phyloP scores from a whole-genome alignment of 495 filamentous ascomycete species.

The Aspergillus affinis region DNA sequence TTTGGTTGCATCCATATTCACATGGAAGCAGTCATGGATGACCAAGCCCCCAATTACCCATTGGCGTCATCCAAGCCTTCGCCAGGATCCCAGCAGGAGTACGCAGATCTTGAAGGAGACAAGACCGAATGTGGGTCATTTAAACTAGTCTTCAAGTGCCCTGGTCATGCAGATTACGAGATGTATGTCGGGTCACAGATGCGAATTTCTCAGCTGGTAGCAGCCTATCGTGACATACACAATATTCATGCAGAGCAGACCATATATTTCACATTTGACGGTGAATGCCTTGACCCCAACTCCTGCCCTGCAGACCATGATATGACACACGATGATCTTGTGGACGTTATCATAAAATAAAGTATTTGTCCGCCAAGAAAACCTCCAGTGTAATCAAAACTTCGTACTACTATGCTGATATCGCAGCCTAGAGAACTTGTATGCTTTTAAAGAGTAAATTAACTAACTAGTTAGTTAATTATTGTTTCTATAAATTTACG shows the following conservation, averaged over 20 bases:
- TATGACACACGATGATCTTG: conserved; percentile 71
- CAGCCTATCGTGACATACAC: conserved; percentile 49
- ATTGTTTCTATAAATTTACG: no score
- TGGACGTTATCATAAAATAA: conserved; percentile 70
- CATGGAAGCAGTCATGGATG: conserved; percentile 72
- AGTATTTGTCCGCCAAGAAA: neutral
- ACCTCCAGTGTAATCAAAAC: no score
- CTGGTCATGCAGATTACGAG: conserved; percentile 54
- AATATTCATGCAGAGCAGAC: conserved; percentile 45
- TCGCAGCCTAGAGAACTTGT: no score
- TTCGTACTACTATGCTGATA: no score
- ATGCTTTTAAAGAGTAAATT: no score
- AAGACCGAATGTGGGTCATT: conserved; percentile 33
- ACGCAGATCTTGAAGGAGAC: conserved; percentile 20
- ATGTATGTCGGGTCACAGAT: conserved; percentile 59
- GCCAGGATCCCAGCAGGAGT: neutral
- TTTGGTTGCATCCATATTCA: conserved; percentile 44
- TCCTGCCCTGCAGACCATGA: conserved; percentile 67
- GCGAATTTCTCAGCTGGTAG: conserved; percentile 52
- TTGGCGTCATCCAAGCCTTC: conserved; percentile 6
- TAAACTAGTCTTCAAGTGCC: conserved; percentile 59
- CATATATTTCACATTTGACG: conserved; percentile 75
- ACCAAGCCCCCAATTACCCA: conserved; percentile 26
- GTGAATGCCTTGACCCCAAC: conserved; percentile 65
- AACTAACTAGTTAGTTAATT: no score